A percentile compares a stretch with the other conserved stretches of the same genome.
These are phyloP conservation scores for Schoenoplectus tabernaemontani DNA, from an alignment of 202 grass and related monocot genomes.

Conservation along the genomic window DNA sequence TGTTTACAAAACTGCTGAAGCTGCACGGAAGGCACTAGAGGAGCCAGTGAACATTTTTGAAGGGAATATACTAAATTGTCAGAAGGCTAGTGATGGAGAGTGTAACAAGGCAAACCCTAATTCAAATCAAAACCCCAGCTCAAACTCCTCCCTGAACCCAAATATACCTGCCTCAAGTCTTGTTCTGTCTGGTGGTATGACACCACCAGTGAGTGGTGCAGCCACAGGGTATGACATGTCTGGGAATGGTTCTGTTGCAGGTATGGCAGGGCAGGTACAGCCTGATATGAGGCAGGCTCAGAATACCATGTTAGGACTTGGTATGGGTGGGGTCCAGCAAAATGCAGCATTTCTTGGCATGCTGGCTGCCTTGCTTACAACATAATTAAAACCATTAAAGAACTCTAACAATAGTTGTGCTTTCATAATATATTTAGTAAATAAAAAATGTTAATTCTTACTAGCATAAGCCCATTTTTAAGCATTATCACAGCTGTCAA, in stretches of 20 bases:
- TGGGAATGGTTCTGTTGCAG: slow-evolving; percentile 31
- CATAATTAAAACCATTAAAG: too few relatives aligned
- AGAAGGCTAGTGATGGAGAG: slow-evolving; percentile 83
- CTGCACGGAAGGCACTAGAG: slow-evolving; percentile 64
- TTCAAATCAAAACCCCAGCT: slow-evolving; percentile 28
- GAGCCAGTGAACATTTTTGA: slow-evolving; percentile 83
- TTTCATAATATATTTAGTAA: too few relatives aligned
- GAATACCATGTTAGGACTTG: slow-evolving; percentile 57
- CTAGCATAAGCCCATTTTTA: too few relatives aligned
- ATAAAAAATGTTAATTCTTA: too few relatives aligned
- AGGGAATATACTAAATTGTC: slow-evolving; percentile 67
- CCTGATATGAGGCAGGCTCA: slow-evolving; percentile 69
- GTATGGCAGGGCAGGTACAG: not conserved
- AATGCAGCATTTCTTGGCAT: slow-evolving; percentile 86
- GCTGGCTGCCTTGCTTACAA: slow-evolving; percentile 81
- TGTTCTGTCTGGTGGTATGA: not conserved
- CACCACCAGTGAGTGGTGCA: slow-evolving; percentile 26
- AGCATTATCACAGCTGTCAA: too few relatives aligned
- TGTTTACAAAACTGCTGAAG: slow-evolving; percentile 72
- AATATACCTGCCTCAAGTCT: slow-evolving; percentile 20
- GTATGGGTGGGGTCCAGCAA: slow-evolving; percentile 59
- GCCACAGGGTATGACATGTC: slow-evolving; percentile 40
- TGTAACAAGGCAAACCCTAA: slow-evolving; percentile 30
- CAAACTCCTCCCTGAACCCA: slow-evolving; percentile 5
- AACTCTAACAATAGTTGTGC: too few relatives aligned